phyloP scores from a whole-genome alignment of 2,329 filamentous ascomycete species.

The Blastomyces gilchristii region DNA sequence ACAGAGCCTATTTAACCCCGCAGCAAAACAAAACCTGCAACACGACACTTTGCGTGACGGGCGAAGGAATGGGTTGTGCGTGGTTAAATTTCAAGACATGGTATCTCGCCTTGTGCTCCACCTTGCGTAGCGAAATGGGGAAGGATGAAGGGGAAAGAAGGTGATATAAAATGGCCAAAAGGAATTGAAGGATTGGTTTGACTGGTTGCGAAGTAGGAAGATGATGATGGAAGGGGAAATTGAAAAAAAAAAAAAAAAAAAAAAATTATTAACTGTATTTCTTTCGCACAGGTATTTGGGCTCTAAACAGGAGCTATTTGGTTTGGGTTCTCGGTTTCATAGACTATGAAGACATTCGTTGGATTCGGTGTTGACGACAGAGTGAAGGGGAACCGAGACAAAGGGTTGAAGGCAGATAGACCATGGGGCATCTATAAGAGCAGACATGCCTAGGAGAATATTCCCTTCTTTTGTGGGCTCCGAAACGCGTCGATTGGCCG shows the following conservation, averaged over 20 bases:
- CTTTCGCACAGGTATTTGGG: not conserved
- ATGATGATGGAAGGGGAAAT: not conserved
- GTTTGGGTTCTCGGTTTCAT: not conserved
- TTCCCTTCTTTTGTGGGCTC: conserved; percentile 20
- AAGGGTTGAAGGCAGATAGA: not conserved
- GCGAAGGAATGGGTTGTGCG: conserved; percentile 15
- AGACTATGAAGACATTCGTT: not conserved
- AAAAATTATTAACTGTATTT: not conserved
- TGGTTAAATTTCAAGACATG: conserved; percentile 39
- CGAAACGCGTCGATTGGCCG: conserved; percentile 6
- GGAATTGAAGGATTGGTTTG: not conserved
- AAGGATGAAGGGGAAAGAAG: conserved; percentile 10
- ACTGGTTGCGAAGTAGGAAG: not conserved
- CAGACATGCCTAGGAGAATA: not conserved
- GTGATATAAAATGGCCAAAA: not conserved
- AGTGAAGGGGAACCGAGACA: not conserved
- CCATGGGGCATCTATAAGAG: not conserved
- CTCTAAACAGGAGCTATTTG: not conserved
- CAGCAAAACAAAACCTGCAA: not conserved
- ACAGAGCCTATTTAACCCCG: conserved; percentile 37
- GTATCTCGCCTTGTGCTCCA: conserved; percentile 44
- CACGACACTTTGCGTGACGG: conserved; percentile 13
- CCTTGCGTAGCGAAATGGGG: conserved; percentile 40
- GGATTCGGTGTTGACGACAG: not conserved
- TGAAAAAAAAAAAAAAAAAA: not conserved